Conservation (phyloP, 208 protist genomes). For the Leishmania arabica region DNA sequence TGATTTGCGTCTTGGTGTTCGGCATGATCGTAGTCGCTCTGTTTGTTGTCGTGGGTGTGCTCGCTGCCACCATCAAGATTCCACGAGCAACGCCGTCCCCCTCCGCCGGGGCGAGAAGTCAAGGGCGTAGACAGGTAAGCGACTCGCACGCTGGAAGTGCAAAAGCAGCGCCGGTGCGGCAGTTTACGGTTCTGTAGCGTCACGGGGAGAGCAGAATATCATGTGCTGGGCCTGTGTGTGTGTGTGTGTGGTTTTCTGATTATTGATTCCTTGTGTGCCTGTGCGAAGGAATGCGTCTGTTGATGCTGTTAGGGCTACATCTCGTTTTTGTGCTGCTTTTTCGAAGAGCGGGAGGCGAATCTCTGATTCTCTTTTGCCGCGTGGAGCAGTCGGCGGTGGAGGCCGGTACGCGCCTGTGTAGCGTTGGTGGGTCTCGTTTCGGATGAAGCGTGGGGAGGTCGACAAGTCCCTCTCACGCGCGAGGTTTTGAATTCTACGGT, state of each 20-base stretch:
- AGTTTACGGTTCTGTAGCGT: background rate
- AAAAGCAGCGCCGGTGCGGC: background rate
- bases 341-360: background rate
- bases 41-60: slow-evolving; percentile 49
- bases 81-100: too few relatives aligned
- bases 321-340: background rate
- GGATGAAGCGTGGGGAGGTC: background rate
- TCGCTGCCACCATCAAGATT: slow-evolving; percentile 30
- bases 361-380: background rate
- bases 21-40: slow-evolving; percentile 46
- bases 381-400: background rate
- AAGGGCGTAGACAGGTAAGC: background rate
- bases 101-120: too few relatives aligned
- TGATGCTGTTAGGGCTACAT: background rate
- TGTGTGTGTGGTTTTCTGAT: background rate
- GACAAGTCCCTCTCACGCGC: background rate
- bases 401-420: background rate
- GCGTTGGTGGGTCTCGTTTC: background rate
- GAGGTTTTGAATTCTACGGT: background rate
- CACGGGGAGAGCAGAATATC: background rate
- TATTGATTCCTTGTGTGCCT: background rate
- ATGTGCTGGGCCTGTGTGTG: too few relatives aligned
- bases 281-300: background rate
- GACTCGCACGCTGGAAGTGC: background rate
- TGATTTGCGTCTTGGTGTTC: slow-evolving; percentile 64